Evolutionary conservation across 495 filamentous ascomycete genomes (phyloP), one percentile per base, ranked within the genome.

Genomic region (Neurospora sp.): DNA sequence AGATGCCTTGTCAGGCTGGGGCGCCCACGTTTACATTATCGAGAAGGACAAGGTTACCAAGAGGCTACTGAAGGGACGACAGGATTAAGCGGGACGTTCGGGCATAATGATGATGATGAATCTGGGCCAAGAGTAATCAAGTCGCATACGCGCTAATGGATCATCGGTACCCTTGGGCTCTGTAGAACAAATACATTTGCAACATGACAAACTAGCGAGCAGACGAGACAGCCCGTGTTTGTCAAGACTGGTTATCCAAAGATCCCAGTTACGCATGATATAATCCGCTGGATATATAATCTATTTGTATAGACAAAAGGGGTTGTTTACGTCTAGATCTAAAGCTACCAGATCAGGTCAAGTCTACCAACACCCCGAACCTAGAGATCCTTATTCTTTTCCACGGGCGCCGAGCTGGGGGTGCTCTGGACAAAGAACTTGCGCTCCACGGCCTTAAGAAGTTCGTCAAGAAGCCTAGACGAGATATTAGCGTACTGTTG

Each of bases 31-130:
- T 74, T 98, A 98, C 83, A 94, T 99, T 76, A 96, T 99, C 83
- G 96, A 98, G 88, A 99, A 98, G 88, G 94, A 97, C 83, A 98
- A 98, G 90, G 94, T 98, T 53, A 97, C 95, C 78, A 97, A 99
- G 91, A 88, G 96, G 79, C 88, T 98, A 87, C 83, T 99, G 80
- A 99, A 99, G 89, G 94, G 96, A 81, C 82, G 86, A 79, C 86
- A 87, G 81, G 86, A 88, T 80, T 88, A 88, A 76, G 79, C 48
- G 38, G 44, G 35, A 68, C 70, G 14, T 44, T 44, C 18, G 42
- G 37, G 39, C 31, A 59, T 68, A 31, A 59, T 68, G 22, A 59
- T 31, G 38, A 59, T 65, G 53, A 61, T 31, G 53, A 35, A 65
- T 65, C 22, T 65, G 53, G 53, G 53, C 27, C 27, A 65, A 35